Conservation (phyloP, 345 rosid species). For the Zanthoxylum bungeanum region DNA sequence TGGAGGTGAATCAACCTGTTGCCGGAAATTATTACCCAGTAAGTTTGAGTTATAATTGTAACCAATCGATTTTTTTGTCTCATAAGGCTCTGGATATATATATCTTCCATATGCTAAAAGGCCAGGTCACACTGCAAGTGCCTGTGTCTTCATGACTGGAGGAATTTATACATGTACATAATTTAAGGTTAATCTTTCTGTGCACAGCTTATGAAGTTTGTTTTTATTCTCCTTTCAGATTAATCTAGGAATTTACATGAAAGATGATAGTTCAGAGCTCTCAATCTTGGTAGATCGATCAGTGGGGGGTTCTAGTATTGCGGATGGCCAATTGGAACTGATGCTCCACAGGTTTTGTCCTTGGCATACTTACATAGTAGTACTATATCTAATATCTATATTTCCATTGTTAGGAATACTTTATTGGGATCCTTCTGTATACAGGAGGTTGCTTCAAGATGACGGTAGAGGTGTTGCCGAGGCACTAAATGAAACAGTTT, state of each 20-base stretch:
- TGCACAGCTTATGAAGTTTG: background rate
- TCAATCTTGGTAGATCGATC: slow-evolving; percentile 66
- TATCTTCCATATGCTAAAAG: background rate
- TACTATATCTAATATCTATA: background rate
- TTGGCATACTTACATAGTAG: background rate
- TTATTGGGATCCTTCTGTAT: slow-evolving; percentile 6
- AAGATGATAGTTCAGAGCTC: slow-evolving; percentile 49
- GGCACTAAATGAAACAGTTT: slow-evolving; percentile 63
- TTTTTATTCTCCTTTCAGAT: slow-evolving; percentile 31
- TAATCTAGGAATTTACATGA: slow-evolving; percentile 54
- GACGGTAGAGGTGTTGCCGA: slow-evolving; percentile 72
- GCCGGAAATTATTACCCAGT: slow-evolving; percentile 83
- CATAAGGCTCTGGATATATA: background rate
- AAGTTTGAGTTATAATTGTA: slow-evolving; percentile 23
- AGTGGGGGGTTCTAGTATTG: slow-evolving; percentile 61
- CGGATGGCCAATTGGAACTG: slow-evolving; percentile 66
- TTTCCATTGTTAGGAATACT: background rate
- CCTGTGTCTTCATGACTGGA: background rate
- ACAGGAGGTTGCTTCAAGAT: slow-evolving; percentile 63
- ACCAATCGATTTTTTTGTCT: background rate
- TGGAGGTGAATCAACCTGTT: slow-evolving; percentile 58
- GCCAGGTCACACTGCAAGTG: background rate
- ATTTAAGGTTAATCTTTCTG: background rate
- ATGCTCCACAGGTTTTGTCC: slow-evolving; percentile 61
- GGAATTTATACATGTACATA: background rate